Evolutionary conservation across 768 basidiomycete genomes (phyloP), one percentile per base, ranked within the genome.

Genomic region (Gymnopilus dilepis): DNA sequence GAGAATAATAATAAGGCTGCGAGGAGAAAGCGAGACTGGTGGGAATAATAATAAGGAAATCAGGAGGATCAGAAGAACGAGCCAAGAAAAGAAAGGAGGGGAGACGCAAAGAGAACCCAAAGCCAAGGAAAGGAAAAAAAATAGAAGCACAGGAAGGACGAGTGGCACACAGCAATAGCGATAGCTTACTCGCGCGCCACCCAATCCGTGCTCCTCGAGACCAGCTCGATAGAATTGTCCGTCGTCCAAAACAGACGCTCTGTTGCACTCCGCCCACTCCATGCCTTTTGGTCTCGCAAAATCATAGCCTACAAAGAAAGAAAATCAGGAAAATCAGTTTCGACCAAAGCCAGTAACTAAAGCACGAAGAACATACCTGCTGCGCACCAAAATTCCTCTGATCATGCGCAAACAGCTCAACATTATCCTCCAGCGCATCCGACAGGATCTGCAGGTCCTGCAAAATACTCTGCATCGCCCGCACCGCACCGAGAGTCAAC

Each of bases 321-420:
- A 59, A 56, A 22, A 61, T 62, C 12, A 54, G 21, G 26, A 62
- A 38, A 41, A 24, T 15, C 37, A 41, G 41, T 37, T 8, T 30
- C 31, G 13, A 50, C n/a, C 2, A 15, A 28, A 13, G 19, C 28
- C 4, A 31, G 12, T 15, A 37, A 37, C 34, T 28, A 21, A 48
- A 28, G 58, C 19, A 28, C 21, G 15, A 59, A 62, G 41, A 9
- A 75, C 80, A 59, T 64, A 94, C 94, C 88, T 97, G 97, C 73
- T 99, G 97, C 59, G 97, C 96, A 57, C 94, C 95, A 74, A 95
- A 95, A 75, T 97, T 97, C 58, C 96, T 84, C 70, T 95, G 92
- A 74, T 96, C 94, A 70, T 92, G 89, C 31, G 92, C 95, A 77
- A 99, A 99, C 74, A 92, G 69, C 60, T 95, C 94, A 8, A 92